Evolutionary conservation across 164 flowering plant genomes (phyloP).

Genomic region (Annona cherimola): DNA sequence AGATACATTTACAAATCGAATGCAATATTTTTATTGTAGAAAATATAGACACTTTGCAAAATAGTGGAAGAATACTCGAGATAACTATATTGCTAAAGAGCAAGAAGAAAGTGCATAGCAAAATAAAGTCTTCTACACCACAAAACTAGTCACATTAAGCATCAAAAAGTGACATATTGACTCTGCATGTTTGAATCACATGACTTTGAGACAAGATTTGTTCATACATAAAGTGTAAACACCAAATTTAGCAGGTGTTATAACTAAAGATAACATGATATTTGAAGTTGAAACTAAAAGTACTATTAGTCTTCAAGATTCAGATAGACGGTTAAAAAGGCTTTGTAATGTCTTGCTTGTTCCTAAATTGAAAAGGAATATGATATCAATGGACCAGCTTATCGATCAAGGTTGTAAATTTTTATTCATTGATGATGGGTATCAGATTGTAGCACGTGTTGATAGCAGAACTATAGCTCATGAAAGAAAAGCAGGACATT

Average conservation of each 20-base stretch:
- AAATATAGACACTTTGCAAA: neutral
- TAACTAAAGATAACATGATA: neutral
- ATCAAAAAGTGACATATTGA: neutral
- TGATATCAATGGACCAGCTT: neutral
- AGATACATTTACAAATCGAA: too few relatives aligned
- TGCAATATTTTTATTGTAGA: neutral
- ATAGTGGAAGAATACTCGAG: neutral
- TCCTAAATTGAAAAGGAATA: neutral
- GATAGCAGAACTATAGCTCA: neutral
- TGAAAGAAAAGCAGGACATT: neutral
- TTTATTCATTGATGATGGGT: neutral
- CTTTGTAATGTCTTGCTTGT: neutral
- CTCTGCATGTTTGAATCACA: neutral
- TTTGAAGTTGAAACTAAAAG: neutral
- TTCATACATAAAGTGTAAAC: neutral
- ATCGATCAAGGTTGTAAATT: slow-evolving; percentile 2
- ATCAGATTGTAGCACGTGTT: neutral
- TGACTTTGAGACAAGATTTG: neutral
- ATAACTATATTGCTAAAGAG: neutral
- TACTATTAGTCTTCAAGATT: neutral
- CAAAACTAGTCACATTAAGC: neutral
- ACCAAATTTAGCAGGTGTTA: neutral
- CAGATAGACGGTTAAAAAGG: neutral
- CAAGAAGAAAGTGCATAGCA: neutral
- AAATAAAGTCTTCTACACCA: neutral